Evolutionary conservation across 2,329 filamentous ascomycete genomes (phyloP).

Genomic region (Aspergillus costaricaensis): DNA sequence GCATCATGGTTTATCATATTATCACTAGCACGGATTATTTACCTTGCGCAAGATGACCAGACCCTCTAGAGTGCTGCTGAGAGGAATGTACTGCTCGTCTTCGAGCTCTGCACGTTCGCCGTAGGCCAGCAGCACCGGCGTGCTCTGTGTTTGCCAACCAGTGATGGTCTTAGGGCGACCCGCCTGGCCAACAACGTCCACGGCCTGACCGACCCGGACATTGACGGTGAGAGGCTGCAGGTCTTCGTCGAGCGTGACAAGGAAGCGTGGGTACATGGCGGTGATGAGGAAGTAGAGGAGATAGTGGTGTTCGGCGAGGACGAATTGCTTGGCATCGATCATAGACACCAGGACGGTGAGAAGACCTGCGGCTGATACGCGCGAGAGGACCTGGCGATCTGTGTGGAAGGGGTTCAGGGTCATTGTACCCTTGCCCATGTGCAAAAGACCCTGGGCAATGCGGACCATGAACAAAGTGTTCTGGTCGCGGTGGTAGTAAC

Average conservation of each 20-base stretch:
- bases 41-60: slow-evolving; percentile 97
- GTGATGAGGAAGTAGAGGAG: slow-evolving; percentile 96
- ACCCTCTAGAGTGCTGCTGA: slow-evolving; percentile 89
- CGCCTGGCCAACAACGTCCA: slow-evolving; percentile 96
- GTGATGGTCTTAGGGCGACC: slow-evolving; percentile 98
- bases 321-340: slow-evolving; percentile 90
- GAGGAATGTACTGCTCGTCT: slow-evolving; percentile 92
- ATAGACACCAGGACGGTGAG: slow-evolving; percentile 88
- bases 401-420: slow-evolving; percentile 99
- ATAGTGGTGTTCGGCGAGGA: slow-evolving; percentile 76
- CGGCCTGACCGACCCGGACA: slow-evolving; percentile 94
- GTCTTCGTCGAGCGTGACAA: slow-evolving; percentile 93
- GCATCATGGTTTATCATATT: slow-evolving; percentile 10
- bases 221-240: slow-evolving; percentile 93
- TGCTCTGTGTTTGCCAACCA: slow-evolving; percentile 99
- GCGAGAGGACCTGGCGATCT: slow-evolving; percentile 90
- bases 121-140: slow-evolving; percentile 91
- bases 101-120: slow-evolving; percentile 95
- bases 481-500: slow-evolving; percentile 96
- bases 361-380: slow-evolving; percentile 84
- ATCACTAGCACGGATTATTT: slow-evolving; percentile 37
- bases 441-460: slow-evolving; percentile 93
- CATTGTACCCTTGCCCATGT: slow-evolving; percentile 99
- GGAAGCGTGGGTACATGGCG: slow-evolving; percentile 94
- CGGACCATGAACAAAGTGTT: slow-evolving; percentile 98